Evolutionary conservation across 441 rosid species (phyloP), one percentile per base, ranked within the genome.

Genomic region (Erysimum pusillum): DNA sequence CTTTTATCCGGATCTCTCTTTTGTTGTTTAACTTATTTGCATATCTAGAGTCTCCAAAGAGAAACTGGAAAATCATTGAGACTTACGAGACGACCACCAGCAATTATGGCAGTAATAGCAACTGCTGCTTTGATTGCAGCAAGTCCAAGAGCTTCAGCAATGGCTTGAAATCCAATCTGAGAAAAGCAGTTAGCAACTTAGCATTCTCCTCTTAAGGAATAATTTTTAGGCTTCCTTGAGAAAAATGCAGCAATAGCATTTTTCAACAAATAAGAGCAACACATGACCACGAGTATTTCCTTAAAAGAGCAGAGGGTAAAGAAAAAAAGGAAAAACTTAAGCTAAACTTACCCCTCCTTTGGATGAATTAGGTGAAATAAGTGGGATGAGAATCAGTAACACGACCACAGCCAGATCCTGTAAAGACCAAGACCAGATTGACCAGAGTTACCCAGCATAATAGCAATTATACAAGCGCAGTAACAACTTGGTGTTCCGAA

Each of bases 401-500:
- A 93, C 99, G 73, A 93, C 97, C 75, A 93, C 99, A 75, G 99
- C 99, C 86, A 96, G 87, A 86, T 96, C 99, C 99, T 96, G 96
- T 31, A 79, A 67, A 67, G 61, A 52, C 7, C 14, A 70, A 70
- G 31, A 28, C 31, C 36, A 70, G 34, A 44, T 34, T 65, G 22
- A 71, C 57, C 64, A 75, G 73, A 71, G 69, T 25, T 63, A 52
- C 45, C 69, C 56, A 15, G 67, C 82, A 68, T 48, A 68, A 59
- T 18, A 44, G 71, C 60, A 76, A 71, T 59, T 70, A 64, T 28
- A 42, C 22, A 69, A 15, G 32, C 5, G 35, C 62, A 46, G 10
- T 51, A 65, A 75, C 35, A 64, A 6, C 56, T 64, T 31, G 39
- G 14, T 67, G 74, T 75, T 66, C 57, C 53, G 72, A 75, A 83